These are phyloP conservation scores for Bipolaris oryzae DNA, from an alignment of 2,329 filamentous ascomycete species.

Conservation along the genomic window DNA sequence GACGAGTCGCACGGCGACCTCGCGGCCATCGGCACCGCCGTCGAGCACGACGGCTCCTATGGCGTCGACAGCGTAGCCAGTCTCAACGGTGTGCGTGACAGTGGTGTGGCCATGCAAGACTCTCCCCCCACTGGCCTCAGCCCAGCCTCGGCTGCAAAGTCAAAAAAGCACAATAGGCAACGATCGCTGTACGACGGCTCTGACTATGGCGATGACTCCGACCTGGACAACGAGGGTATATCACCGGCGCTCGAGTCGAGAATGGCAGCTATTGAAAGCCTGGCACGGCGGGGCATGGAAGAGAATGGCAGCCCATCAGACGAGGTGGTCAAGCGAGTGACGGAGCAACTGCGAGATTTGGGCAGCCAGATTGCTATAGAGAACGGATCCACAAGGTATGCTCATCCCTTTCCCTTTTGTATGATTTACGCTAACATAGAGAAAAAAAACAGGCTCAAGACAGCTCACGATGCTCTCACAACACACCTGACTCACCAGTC, in stretches of 20 bases:
- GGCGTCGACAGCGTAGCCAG: constrained; percentile 24
- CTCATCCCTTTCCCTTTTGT: neutral
- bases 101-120: constrained; percentile 53
- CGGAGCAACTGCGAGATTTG: constrained; percentile 72
- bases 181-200: constrained; percentile 70
- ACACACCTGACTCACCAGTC: constrained; percentile 78
- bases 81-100: constrained; percentile 51
- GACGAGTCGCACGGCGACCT: constrained; percentile 32
- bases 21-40: constrained; percentile 37
- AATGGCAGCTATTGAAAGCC: constrained; percentile 74
- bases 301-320: constrained; percentile 69
- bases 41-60: constrained; percentile 44
- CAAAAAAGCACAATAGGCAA: constrained; percentile 49
- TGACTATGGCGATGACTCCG: constrained; percentile 75
- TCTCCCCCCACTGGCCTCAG: constrained; percentile 49
- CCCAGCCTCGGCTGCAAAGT: constrained; percentile 41
- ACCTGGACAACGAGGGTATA: constrained; percentile 71
- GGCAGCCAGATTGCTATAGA: constrained; percentile 75
- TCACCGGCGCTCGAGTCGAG: constrained; percentile 69
- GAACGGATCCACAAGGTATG: constrained; percentile 71
- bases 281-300: constrained; percentile 68
- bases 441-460: constrained; percentile 65
- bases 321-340: constrained; percentile 70
- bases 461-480: constrained; percentile 74
- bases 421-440: constrained; percentile 21